These are phyloP conservation scores for Crucihimalaya himalaica DNA, from an alignment of 345 rosid species.

Conservation along the genomic window DNA sequence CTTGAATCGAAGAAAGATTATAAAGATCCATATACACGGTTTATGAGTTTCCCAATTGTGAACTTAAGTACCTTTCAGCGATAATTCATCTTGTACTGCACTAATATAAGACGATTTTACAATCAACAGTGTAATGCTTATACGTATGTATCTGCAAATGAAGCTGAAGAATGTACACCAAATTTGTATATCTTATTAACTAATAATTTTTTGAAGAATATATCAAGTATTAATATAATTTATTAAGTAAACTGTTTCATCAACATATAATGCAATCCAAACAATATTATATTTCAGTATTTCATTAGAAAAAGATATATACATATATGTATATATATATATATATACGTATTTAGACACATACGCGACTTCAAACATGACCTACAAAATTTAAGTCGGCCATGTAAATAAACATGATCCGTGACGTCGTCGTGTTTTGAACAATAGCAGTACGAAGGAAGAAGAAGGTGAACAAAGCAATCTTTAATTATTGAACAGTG, in stretches of 20 bases:
- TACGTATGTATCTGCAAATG: neutral
- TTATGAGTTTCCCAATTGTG: neutral
- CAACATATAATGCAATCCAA: neutral
- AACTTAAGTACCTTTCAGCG: neutral
- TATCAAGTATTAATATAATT: neutral
- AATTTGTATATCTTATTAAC: neutral
- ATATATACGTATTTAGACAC: neutral
- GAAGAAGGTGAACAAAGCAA: neutral
- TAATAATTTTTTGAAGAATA: neutral
- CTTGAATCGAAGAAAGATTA: neutral
- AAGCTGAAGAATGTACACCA: too few relatives aligned
- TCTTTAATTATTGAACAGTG: neutral
- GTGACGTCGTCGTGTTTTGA: too few relatives aligned
- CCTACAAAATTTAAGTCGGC: constrained; percentile 24
- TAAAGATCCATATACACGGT: neutral
- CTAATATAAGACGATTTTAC: neutral
- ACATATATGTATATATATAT: too few relatives aligned
- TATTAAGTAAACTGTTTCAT: neutral
- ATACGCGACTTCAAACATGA: neutral
- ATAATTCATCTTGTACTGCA: neutral
- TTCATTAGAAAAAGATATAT: neutral
- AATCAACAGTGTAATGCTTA: neutral
- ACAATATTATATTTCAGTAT: neutral
- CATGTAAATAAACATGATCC: neutral
- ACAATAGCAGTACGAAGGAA: constrained; percentile 7